Evolutionary conservation across 805 yeast species (phyloP), one percentile per base, ranked within the genome.

Genomic region (Schwanniomyces sp.): DNA sequence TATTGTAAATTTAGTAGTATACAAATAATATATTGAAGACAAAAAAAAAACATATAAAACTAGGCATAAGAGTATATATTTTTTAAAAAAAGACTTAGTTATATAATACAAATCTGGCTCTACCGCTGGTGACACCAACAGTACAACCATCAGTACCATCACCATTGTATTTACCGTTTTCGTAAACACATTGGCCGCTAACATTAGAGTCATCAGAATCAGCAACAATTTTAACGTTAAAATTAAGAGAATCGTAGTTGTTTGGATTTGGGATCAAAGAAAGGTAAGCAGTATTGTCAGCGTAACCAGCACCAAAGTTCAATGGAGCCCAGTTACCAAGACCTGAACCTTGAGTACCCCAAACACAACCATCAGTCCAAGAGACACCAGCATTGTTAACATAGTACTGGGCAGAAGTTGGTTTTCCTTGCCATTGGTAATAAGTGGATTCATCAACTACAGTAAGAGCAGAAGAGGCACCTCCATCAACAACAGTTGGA

Each of bases 271-370:
- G 97, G 72, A 91, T 89, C 71, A 92, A 76, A 7, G 97, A 89
- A 60, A 92, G 72, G 80, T 89, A 91, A 46, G 96, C 77, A 60
- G 82, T 75, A 49, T 78, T 78, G 57, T 66, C 69, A 51, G 88
- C 75, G 72, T 79, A 77, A 64, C 98, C 97, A 44, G 97, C 90
- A 69, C 99, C 99, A 61, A 94, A 78, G 73, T 86, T 88, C 57
- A 92, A 78, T 59, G 98, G 98, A 55, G 98, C 96, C 97, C 97
- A 92, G 88, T 92, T 92, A 75, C 99, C 99, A 55, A 88, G 71
- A 61, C 85, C 86, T 34, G 91, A 78, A 54, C 89, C 89, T 6
- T 77, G 59, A 45, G 81, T 66, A 68, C 97, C 96, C 99, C 99
- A 92, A 58, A 87, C 70, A 78, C 99, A 92, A 61, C 97, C 98